Conservation (phyloP, 305 asterid genomes). For the Fraxinus nigra region DNA sequence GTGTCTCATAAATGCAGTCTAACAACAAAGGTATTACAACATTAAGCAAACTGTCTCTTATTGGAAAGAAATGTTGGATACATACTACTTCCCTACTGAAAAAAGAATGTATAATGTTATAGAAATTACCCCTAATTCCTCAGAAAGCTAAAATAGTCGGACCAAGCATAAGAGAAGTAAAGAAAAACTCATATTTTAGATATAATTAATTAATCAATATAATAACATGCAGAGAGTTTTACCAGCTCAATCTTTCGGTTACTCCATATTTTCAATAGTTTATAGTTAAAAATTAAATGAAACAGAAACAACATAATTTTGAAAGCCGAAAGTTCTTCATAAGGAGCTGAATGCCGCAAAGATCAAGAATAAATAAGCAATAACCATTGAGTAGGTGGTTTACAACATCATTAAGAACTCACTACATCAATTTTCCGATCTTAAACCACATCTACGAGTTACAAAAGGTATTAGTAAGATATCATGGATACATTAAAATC, state of each 20-base stretch:
- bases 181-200: not conserved
- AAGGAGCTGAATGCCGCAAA: not conserved
- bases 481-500: constrained; percentile 9
- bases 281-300: not conserved
- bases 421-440: not conserved
- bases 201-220: not conserved
- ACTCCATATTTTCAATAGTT: not conserved
- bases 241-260: not conserved
- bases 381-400: not conserved
- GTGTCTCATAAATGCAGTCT: not conserved
- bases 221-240: not conserved
- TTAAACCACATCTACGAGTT: constrained; percentile 3
- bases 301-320: not conserved
- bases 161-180: not conserved
- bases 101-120: not conserved
- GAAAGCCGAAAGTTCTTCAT: not conserved
- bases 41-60: not conserved
- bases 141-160: not conserved
- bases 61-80: not conserved
- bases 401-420: not conserved
- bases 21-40: not conserved
- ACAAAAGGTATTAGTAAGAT: constrained; percentile 12
- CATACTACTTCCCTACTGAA: not conserved
- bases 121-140: not conserved
- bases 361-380: constrained; percentile 13